Percentiles rank a stretch among this genome's conserved stretches.
These are phyloP conservation scores for Colletotrichum falcatum DNA, from an alignment of 2,329 filamentous ascomycete species.

Conservation along the genomic window DNA sequence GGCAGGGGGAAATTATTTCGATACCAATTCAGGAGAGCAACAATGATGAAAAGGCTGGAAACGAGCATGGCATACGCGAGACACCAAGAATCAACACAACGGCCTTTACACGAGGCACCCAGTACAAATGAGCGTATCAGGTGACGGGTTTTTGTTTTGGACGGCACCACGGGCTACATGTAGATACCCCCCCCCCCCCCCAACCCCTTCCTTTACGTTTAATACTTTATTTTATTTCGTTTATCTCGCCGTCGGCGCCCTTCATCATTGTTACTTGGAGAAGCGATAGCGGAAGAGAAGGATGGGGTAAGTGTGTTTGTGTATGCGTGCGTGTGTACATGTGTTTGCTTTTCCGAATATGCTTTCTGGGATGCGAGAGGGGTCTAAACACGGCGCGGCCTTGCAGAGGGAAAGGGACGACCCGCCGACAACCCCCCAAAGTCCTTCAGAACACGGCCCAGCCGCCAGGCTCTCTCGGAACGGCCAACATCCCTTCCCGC, in stretches of 20 bases:
- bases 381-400: background rate
- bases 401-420: background rate
- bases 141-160: background rate
- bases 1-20: constrained; percentile 16
- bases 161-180: constrained; percentile 17
- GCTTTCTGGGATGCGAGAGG: background rate
- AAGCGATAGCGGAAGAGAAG: background rate
- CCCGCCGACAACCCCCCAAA: background rate
- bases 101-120: constrained; percentile 3
- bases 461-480: background rate
- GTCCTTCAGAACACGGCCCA: background rate
- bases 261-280: background rate
- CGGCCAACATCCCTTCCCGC: background rate
- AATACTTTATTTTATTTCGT: background rate
- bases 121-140: constrained; percentile 6
- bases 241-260: background rate
- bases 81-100: constrained; percentile 19
- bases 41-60: background rate
- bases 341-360: background rate
- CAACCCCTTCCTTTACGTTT: constrained; percentile 11
- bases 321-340: background rate
- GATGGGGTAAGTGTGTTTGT: too few relatives aligned
- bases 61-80: constrained; percentile 16
- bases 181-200: constrained; percentile 10
- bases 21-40: constrained; percentile 33